Base-by-base conservation (phyloP, 371 early-diverging fungal genomes). In the Rhizopus delemar region DNA sequence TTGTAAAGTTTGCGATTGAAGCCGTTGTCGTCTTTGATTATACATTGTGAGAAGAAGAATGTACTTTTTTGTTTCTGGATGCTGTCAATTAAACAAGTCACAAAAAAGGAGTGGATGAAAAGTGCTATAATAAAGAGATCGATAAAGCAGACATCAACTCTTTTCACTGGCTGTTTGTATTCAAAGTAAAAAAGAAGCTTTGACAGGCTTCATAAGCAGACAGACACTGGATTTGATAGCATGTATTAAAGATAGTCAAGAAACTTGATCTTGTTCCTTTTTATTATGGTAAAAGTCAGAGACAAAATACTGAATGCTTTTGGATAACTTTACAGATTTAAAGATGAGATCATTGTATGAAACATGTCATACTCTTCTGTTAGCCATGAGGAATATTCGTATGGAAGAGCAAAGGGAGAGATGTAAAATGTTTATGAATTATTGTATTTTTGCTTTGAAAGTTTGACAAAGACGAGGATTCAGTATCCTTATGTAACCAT, bases 361-460 rank as follows among this genome's bases (percentile, higher is more conserved):
- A 53, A 73, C 82, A 5, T 89, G 90, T 51, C 75, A 74, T 55
- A 86, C 95, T 34, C 97, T 95, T 64, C 94, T 96, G 15, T 70
- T 97, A 46, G 95, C 95, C 0, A 82, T 84, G 16, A 95, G 95
- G 75, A 95, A 95, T 60, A 92, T 97, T 56, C 84, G 86, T 63
- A 91, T 90, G 53, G 89, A 94, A 65, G 97, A 96, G 46, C 86
- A 83, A 32, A 83, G 97, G 4, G 96, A 96, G 68, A 97, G 96
- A 66, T 93, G 93, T 64, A 96, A 96, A 66, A 82, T 91, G n/a
- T 95, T 93, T 58, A 73, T 84, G 28, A 89, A 88, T 56, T 97
- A 97, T 75, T 92, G 92, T 62, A 96, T 96, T 80, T 95, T 34
- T 87, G 90, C 64, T 91, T 95, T 67, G 81, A 92, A 57, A 80